Evolutionary conservation across 164 flowering plant species (phyloP).

Genomic region (Macadamia tetraphylla): DNA sequence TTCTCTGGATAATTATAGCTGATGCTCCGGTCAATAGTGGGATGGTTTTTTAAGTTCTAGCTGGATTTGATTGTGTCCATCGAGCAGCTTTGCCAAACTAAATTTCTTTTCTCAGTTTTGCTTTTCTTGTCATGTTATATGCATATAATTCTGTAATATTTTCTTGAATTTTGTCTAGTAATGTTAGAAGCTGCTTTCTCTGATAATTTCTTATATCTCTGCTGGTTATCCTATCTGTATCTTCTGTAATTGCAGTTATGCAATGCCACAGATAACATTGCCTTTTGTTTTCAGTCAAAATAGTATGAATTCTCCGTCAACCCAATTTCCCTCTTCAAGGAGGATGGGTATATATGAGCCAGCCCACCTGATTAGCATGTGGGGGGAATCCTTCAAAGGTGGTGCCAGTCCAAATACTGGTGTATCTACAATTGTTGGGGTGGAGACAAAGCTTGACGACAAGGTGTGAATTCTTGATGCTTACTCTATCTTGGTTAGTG

Average conservation of each 20-base stretch:
- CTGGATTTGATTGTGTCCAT: not conserved
- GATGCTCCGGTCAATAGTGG: not conserved
- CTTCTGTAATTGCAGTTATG: not conserved
- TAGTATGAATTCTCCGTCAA: slow-evolving; percentile 63
- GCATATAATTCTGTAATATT: not conserved
- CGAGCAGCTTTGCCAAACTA: not conserved
- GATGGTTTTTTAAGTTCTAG: not conserved
- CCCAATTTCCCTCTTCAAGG: slow-evolving; percentile 67
- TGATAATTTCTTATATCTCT: not conserved
- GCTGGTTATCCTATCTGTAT: not conserved
- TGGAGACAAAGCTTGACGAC: slow-evolving; percentile 48
- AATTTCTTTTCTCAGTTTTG: not conserved
- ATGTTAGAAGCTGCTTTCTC: not conserved
- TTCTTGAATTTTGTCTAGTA: not conserved
- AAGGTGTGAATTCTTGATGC: slow-evolving; percentile 38
- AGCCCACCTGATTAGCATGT: slow-evolving; percentile 60
- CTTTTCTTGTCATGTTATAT: not conserved
- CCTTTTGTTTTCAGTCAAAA: slow-evolving; percentile 12
- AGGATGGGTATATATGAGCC: slow-evolving; percentile 70
- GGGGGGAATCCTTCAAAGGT: slow-evolving; percentile 63
- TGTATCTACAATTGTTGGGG: slow-evolving; percentile 34
- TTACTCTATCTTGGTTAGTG: slow-evolving; percentile 9
- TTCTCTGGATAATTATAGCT: not conserved
- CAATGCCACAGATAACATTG: slow-evolving; percentile 4
- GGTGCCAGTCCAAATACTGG: slow-evolving; percentile 41